phyloP scores from a whole-genome alignment of 768 basidiomycete species.

The Mrakia blollopis region DNA sequence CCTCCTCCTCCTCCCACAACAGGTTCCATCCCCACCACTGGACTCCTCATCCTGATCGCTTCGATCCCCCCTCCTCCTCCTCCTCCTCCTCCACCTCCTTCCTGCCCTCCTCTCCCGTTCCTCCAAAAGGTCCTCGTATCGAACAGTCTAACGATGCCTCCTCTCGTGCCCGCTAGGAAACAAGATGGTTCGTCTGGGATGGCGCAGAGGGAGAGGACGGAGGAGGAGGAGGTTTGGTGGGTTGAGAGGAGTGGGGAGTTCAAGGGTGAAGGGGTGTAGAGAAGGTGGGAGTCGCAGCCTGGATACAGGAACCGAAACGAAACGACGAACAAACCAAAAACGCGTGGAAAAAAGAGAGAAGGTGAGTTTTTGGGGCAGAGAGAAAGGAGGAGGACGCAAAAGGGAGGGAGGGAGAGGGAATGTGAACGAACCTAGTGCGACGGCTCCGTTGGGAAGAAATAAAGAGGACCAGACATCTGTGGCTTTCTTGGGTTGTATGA shows the following conservation, averaged over 20 bases:
- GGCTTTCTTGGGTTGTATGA: conserved; percentile 25
- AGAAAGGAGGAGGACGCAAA: not conserved
- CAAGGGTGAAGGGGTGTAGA: conserved; percentile 18
- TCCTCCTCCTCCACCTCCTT: not conserved
- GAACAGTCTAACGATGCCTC: conserved; percentile 18
- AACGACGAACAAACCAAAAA: not conserved
- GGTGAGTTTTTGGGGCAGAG: not conserved
- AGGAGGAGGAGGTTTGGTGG: not conserved
- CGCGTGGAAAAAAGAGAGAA: not conserved
- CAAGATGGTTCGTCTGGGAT: conserved; percentile 16
- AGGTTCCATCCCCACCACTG: conserved; percentile 21
- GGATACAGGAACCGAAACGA: no score
- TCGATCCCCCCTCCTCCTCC: not conserved
- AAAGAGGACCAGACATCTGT: conserved; percentile 26
- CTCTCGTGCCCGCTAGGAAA: conserved; percentile 21
- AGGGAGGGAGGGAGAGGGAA: not conserved
- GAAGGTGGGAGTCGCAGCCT: conserved; percentile 31
- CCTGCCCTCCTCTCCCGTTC: not conserved
- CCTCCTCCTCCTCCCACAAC: not conserved
- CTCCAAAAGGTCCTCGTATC: conserved; percentile 21
- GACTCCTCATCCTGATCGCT: not conserved
- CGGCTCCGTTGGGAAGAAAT: conserved; percentile 3
- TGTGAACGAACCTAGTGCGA: conserved; percentile 24
- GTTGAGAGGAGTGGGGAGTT: not conserved
- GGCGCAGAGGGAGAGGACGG: conserved; percentile 19